Evolutionary conservation across 441 rosid genomes (phyloP).

Genomic region (Macaranga tanarius): DNA sequence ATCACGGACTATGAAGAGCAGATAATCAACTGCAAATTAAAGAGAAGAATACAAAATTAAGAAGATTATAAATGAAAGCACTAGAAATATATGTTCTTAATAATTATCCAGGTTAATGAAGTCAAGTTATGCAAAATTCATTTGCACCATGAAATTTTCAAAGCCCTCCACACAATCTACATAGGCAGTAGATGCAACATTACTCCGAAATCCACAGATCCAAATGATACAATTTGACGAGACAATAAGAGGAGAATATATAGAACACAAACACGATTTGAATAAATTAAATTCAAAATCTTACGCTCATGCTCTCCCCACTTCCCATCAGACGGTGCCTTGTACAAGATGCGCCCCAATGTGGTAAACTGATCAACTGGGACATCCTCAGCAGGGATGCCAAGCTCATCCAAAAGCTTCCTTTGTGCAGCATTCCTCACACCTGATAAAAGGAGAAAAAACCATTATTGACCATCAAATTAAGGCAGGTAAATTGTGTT

Average conservation of each 20-base stretch:
- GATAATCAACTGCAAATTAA: constrained; percentile 70
- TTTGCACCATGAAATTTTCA: background rate
- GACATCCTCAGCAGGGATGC: constrained; percentile 78
- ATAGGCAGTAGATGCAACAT: too few species aligned
- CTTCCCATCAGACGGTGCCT: constrained; percentile 94
- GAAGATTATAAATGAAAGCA: background rate
- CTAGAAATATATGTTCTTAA: too few species aligned
- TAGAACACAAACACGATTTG: background rate
- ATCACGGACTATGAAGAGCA: constrained; percentile 78
- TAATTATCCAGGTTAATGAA: background rate
- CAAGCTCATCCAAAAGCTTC: constrained; percentile 92
- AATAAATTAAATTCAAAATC: constrained; percentile 8
- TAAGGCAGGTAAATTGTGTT: background rate
- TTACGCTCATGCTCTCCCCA: constrained; percentile 99
- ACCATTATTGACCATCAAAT: background rate
- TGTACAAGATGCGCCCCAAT: constrained; percentile 81
- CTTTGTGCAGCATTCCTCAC: constrained; percentile 97
- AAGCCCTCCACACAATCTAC: background rate
- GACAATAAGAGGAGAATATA: background rate
- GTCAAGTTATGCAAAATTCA: background rate
- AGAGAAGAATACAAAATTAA: constrained; percentile 1
- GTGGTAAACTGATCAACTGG: constrained; percentile 73
- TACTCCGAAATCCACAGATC: background rate
- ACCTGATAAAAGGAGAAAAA: constrained; percentile 40
- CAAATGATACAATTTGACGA: background rate